Percentiles rank a stretch among this genome's conserved stretches.
These are phyloP conservation scores for Solanum tarapatanum DNA, from an alignment of 257 asterid species.

Conservation along the genomic window DNA sequence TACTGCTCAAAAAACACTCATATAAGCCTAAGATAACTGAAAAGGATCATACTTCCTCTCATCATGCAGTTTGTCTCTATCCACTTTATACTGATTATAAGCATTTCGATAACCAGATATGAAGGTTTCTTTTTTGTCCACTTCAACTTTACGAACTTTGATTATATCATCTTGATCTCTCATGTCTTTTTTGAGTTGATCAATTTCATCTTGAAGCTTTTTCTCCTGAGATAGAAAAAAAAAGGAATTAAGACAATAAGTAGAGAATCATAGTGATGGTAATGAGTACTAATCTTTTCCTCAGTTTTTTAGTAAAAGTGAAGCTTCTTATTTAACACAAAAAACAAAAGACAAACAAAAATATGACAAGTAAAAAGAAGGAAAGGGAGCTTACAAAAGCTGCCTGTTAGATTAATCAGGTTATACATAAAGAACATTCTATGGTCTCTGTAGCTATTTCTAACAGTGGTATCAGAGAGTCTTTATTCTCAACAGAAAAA, in stretches of 20 bases:
- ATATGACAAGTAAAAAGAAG: not conserved
- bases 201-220: constrained; percentile 68
- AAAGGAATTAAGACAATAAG: not conserved
- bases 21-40: constrained; percentile 4
- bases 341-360: not conserved
- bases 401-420: not conserved
- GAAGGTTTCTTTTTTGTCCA: constrained; percentile 40
- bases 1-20: not conserved
- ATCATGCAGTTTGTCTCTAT: constrained; percentile 74
- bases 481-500: not conserved
- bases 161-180: constrained; percentile 57
- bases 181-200: constrained; percentile 63
- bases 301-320: not conserved
- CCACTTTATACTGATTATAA: constrained; percentile 50
- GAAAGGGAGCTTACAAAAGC: not conserved
- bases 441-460: not conserved
- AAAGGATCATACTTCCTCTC: constrained; percentile 64
- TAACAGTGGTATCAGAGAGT: not conserved
- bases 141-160: constrained; percentile 55
- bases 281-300: not conserved
- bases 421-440: not conserved
- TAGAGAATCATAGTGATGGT: not conserved
- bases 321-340: not conserved
- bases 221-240: constrained; percentile 39
- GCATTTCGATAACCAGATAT: constrained; percentile 72